Evolutionary conservation across 805 yeast genomes (phyloP), one percentile per base, ranked within the genome.

Genomic region (Sugiyamaella valdiviana): DNA sequence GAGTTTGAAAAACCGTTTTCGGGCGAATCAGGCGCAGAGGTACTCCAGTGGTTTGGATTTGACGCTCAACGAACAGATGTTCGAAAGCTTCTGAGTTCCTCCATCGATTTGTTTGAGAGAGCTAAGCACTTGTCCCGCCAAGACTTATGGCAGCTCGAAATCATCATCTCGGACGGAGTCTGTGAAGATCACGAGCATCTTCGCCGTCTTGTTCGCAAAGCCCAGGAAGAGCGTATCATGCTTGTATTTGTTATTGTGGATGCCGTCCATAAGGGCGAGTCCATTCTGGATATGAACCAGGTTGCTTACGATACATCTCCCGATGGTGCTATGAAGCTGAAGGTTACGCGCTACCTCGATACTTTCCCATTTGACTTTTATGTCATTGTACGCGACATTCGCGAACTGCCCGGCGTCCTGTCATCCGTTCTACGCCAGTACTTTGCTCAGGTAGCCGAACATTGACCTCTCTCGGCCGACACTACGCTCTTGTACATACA

Each of bases 301-400:
- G 99, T 90, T 23, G 80, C 76, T 51, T 93, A 90, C 60, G 60
- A 54, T 14, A 76, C 75, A n/a, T 73, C 50, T 43, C 91, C 83
- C 62, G 60, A 63, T 36, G 97, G 97, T 2, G 77, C 76, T 49
- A 75, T 80, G 79, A 77, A 77, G 40, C 70, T 95, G 54, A 76
- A 83, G 62, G 93, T 93, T 51, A 82, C 80, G 51, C 85, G 82
- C 57, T 93, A 93, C 61, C 75, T 93, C 65, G 96, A 91, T 58
- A 77, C 85, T 23, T 93, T 93, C 82, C 98, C 99, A 58, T 93
- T 93, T 67, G 98, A 93, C 63, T 93, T 85, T 64, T 93, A 91
- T 63, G 96, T 91, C 51, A 91, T 95, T 56, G 97, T 93, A 21
- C 82, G 85, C 57, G 81, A 91, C 61, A 85, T 95, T 56, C 76